phyloP scores from a whole-genome alignment of 129 eudicot species.

The Pseudognaphalium luteoalbum region DNA sequence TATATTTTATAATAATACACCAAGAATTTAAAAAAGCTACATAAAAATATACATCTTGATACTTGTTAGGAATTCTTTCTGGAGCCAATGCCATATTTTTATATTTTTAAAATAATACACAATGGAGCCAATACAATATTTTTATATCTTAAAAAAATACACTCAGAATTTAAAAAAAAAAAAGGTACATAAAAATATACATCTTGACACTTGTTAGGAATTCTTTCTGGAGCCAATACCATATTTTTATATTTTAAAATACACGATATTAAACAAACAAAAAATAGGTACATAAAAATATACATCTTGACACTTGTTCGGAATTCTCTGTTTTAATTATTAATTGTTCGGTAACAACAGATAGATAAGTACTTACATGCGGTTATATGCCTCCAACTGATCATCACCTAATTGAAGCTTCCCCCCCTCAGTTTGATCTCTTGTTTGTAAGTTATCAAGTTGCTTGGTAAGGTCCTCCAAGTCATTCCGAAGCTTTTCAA shows the following conservation, averaged over 20 bases:
- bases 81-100: no score
- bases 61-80: neutral
- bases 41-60: no score
- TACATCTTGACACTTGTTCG: neutral
- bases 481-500: constrained; percentile 75
- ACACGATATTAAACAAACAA: no score
- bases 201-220: neutral
- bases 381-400: constrained; percentile 80
- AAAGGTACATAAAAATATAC: neutral
- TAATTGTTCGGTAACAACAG: constrained; percentile 11
- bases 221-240: neutral
- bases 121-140: no score
- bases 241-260: no score
- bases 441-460: constrained; percentile 64
- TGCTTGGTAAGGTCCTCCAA: constrained; percentile 64
- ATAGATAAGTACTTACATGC: constrained; percentile 63
- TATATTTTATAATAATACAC: no score
- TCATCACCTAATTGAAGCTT: constrained; percentile 81
- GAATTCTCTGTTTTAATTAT: neutral
- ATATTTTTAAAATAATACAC: no score
- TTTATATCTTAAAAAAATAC: no score
- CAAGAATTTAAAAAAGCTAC: no score
- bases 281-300: no score
- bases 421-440: constrained; percentile 72
- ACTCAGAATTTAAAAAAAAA: no score